Evolutionary conservation across 139 green algal species (phyloP).

Genomic region (Auxenochlorella pyrenoidosa): DNA sequence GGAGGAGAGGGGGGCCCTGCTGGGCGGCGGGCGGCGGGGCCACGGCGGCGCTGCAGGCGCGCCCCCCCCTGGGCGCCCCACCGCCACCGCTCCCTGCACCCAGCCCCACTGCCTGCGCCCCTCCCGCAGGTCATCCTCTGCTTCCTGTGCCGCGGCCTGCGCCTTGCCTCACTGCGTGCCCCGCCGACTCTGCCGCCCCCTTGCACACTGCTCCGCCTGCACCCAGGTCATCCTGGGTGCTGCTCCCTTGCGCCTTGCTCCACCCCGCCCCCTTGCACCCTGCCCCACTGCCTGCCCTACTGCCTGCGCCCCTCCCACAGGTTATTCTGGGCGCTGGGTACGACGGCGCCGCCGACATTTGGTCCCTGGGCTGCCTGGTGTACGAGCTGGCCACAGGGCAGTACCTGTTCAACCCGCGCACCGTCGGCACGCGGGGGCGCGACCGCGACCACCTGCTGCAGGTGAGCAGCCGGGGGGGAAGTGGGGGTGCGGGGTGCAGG

Average conservation of each 20-base stretch:
- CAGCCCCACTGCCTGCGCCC: too few species aligned
- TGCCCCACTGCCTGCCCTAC: not conserved
- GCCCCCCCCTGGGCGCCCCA: too few species aligned
- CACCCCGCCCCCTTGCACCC: not conserved
- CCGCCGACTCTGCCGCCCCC: not conserved
- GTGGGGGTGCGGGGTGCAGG: not conserved
- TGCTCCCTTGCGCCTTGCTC: not conserved
- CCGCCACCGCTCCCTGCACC: too few species aligned
- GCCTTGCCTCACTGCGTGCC: not conserved
- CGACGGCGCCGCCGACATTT: conserved; percentile 93
- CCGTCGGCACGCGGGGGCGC: conserved; percentile 52
- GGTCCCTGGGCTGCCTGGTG: conserved; percentile 95
- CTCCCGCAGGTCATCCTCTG: too few species aligned
- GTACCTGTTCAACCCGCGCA: conserved; percentile 81
- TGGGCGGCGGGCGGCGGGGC: too few species aligned
- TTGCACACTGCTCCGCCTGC: not conserved
- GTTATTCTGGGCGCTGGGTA: conserved; percentile 89
- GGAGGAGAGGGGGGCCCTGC: too few species aligned
- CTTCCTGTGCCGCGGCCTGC: too few species aligned
- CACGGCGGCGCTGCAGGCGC: too few species aligned
- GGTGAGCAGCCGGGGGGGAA: not conserved
- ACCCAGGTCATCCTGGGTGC: too few species aligned
- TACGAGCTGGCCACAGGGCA: conserved; percentile 98
- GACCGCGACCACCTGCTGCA: conserved; percentile 98
- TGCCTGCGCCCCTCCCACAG: conserved; percentile 17